Evolutionary conservation across 495 filamentous ascomycete species (phyloP).

Genomic region (Neurospora hispaniola): DNA sequence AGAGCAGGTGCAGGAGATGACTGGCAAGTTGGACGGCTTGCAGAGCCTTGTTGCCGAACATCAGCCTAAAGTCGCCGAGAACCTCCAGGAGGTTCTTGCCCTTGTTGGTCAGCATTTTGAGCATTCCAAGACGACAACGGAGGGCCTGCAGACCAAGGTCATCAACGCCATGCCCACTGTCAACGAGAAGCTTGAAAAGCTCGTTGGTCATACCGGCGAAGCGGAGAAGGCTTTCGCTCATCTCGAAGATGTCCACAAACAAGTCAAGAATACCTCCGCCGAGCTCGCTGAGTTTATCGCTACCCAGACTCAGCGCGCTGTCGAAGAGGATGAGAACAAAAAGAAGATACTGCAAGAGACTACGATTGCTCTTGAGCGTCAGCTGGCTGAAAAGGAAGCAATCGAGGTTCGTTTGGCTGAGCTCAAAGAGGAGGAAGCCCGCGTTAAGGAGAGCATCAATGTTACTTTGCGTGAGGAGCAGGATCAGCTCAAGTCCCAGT

Average conservation of each 20-base stretch:
- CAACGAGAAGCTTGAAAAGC: slow-evolving; percentile 75
- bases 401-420: slow-evolving; percentile 63
- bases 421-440: slow-evolving; percentile 31
- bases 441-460: slow-evolving; percentile 27
- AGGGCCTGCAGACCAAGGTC: slow-evolving; percentile 43
- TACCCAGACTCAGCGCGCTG: slow-evolving; percentile 65
- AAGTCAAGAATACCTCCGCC: slow-evolving; percentile 76
- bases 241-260: slow-evolving; percentile 71
- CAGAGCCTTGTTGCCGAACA: slow-evolving; percentile 67
- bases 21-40: slow-evolving; percentile 61
- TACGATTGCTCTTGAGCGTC: slow-evolving; percentile 66
- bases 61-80: slow-evolving; percentile 73
- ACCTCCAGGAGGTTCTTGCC: slow-evolving; percentile 70
- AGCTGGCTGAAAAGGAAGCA: slow-evolving; percentile 65
- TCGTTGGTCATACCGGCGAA: slow-evolving; percentile 61
- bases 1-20: slow-evolving; percentile 60
- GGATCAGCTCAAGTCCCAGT: slow-evolving; percentile 17
- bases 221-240: slow-evolving; percentile 41
- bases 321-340: slow-evolving; percentile 67
- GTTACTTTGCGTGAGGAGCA: slow-evolving; percentile 45
- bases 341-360: slow-evolving; percentile 76
- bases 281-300: slow-evolving; percentile 80
- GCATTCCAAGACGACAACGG: slow-evolving; percentile 41
- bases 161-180: slow-evolving; percentile 44
- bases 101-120: slow-evolving; percentile 77